Conservation (phyloP, 2,329 filamentous ascomycete genomes). For the Calycina herbarum region DNA sequence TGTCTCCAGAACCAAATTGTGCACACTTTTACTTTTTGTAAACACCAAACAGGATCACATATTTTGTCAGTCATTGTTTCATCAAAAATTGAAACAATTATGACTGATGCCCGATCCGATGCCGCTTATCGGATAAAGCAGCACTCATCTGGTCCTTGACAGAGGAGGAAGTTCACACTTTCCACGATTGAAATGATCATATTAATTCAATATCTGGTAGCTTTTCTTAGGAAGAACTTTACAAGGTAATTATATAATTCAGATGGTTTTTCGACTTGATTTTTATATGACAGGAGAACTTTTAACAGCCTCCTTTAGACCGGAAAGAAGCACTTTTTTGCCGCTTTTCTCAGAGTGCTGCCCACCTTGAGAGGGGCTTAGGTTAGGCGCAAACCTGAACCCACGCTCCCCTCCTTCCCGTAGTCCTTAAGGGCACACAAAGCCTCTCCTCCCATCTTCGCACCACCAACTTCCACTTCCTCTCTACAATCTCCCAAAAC, state of each 20-base stretch:
- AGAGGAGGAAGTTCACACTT: too few species aligned
- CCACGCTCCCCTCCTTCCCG: slow-evolving; percentile 78
- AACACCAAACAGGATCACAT: background rate
- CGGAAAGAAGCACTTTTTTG: background rate
- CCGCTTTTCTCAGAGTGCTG: background rate
- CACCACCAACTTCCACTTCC: background rate
- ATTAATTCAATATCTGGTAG: background rate
- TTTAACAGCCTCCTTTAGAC: background rate
- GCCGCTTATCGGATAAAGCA: background rate
- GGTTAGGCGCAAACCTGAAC: background rate
- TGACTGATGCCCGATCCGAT: background rate
- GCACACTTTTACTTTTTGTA: background rate
- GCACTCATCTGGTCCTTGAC: background rate
- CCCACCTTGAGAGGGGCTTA: background rate
- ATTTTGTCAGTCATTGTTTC: background rate
- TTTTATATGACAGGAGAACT: background rate
- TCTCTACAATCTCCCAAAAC: background rate
- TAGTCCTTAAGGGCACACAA: slow-evolving; percentile 99
- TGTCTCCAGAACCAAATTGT: background rate
- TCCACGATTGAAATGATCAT: background rate
- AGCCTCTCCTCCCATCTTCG: background rate
- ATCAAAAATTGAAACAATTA: background rate
- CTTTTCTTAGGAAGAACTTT: background rate
- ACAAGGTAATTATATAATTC: background rate
- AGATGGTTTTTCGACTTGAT: background rate